Evolutionary conservation across 2,329 filamentous ascomycete species (phyloP), one percentile per base, ranked within the genome.

Genomic region (Cryphonectria parasitica): DNA sequence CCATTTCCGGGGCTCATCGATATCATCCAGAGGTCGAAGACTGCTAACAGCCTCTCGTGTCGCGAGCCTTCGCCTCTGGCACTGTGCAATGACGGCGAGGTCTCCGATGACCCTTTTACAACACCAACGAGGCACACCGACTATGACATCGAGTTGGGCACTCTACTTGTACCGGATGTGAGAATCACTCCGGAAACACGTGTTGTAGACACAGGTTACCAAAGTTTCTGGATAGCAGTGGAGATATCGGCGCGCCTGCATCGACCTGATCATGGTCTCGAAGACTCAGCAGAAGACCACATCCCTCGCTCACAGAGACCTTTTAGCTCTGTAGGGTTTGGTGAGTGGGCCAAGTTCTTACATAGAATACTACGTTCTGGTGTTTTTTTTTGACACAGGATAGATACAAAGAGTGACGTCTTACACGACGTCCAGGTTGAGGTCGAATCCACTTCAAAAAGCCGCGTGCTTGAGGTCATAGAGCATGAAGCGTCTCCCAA

Each of bases 401-500:
- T 10, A 69, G 68, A 74, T 56, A 52, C 43, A 43, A 74, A 64
- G 43, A 73, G 67, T 72, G 72, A 73, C 28, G 71, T 28, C 28
- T 25, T 67, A 11, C 49, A 60, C 22, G 66, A 28, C 8, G 43
- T 71, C 5, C 69, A 66, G 41, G 65, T 75, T 7, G 25, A 64
- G 39, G 31, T 61, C 74, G 71, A 69, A 41, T 28, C 67, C 49
- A 71, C 69, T 2, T 10, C 62, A 36, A 63, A 54, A 58, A 72
- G 71, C 54, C 78, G 78, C 7, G 77, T 88, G 43, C 64, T 86
- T 15, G 82, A 87, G 65, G 78, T 87, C 0, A 76, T 88, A 56
- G 81, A 83, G 52, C 79, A 83, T n/a, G 80, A 82, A 58, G 72
- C 79, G 4, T 82, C 81, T 67, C 81, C 82, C 2, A 81, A 78